phyloP scores from a whole-genome alignment of 2,329 filamentous ascomycete species.

The Hymenoscyphus fraxineus region DNA sequence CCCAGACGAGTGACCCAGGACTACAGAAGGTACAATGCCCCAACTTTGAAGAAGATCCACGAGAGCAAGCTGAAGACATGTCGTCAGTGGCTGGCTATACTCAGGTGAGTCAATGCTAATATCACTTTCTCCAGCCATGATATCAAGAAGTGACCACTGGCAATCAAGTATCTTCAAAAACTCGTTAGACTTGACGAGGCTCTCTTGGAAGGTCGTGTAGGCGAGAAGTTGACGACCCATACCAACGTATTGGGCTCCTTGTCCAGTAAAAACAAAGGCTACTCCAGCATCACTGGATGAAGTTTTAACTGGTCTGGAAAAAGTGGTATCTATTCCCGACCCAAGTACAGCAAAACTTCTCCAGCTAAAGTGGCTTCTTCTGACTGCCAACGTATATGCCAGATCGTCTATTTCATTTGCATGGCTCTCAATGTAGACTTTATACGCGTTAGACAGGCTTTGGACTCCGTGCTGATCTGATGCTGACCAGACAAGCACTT shows the following conservation, averaged over 20 bases:
- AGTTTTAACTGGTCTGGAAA: background rate
- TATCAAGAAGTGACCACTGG: background rate
- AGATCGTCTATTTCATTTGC: no score
- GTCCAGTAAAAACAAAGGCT: constrained; percentile 25
- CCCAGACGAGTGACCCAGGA: constrained; percentile 30
- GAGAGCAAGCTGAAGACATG: constrained; percentile 26
- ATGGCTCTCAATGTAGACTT: no score
- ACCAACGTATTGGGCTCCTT: constrained; percentile 24
- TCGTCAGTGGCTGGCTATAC: constrained; percentile 17
- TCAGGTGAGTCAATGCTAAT: constrained; percentile 18
- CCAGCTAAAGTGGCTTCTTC: constrained; percentile 21
- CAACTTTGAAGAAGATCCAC: constrained; percentile 22
- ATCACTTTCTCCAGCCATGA: background rate
- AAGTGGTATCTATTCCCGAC: background rate
- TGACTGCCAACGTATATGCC: constrained; percentile 25
- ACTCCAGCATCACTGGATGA: constrained; percentile 12
- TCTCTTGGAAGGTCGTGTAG: constrained; percentile 2
- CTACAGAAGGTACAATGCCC: constrained; percentile 19
- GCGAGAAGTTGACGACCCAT: constrained; percentile 23
- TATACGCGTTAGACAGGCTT: no score
- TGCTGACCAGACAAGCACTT: background rate
- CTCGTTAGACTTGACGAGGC: background rate
- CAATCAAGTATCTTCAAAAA: background rate
- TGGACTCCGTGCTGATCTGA: no score
- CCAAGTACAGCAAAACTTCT: constrained; percentile 20